Percentiles rank a stretch among this genome's conserved stretches.
These are phyloP conservation scores for Trametes hirsuta DNA, from an alignment of 1,284 basidiomycete genomes.

Conservation along the genomic window DNA sequence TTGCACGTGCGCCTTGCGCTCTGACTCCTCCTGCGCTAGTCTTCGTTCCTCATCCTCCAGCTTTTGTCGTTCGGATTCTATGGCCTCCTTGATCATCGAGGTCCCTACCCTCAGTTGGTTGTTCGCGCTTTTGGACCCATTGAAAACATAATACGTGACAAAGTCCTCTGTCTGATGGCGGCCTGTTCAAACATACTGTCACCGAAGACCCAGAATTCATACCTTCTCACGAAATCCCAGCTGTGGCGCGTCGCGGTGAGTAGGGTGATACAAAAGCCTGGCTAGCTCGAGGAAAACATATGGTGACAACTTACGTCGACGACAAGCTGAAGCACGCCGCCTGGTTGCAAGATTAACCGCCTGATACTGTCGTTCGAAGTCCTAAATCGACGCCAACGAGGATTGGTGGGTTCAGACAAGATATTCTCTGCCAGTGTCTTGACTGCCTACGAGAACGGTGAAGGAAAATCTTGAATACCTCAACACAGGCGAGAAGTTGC, in stretches of 20 bases:
- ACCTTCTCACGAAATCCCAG: slow-evolving; percentile 72
- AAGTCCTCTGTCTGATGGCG: slow-evolving; percentile 40
- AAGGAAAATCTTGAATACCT: background rate
- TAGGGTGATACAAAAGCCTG: background rate
- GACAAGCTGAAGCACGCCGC: slow-evolving; percentile 75
- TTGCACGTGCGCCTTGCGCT: background rate
- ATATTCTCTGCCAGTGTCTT: slow-evolving; percentile 69
- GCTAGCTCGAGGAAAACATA: too few species aligned
- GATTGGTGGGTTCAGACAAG: slow-evolving; percentile 64
- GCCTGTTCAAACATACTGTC: background rate
- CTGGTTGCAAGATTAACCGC: slow-evolving; percentile 54
- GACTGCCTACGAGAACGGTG: slow-evolving; percentile 32
- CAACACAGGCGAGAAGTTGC: background rate
- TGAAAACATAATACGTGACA: slow-evolving; percentile 63
- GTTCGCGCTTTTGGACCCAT: slow-evolving; percentile 44
- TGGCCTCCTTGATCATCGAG: slow-evolving; percentile 61
- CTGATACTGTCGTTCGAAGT: slow-evolving; percentile 67
- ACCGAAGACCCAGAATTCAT: background rate
- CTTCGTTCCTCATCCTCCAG: slow-evolving; percentile 26
- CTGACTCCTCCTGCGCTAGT: background rate
- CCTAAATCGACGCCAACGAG: slow-evolving; percentile 70
- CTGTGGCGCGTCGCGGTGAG: slow-evolving; percentile 37
- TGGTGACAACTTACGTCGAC: slow-evolving; percentile 39
- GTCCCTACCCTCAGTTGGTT: slow-evolving; percentile 60
- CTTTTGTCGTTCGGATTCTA: slow-evolving; percentile 56